Evolutionary conservation across 2,329 filamentous ascomycete species (phyloP).

Genomic region (Epichloe typhina): DNA sequence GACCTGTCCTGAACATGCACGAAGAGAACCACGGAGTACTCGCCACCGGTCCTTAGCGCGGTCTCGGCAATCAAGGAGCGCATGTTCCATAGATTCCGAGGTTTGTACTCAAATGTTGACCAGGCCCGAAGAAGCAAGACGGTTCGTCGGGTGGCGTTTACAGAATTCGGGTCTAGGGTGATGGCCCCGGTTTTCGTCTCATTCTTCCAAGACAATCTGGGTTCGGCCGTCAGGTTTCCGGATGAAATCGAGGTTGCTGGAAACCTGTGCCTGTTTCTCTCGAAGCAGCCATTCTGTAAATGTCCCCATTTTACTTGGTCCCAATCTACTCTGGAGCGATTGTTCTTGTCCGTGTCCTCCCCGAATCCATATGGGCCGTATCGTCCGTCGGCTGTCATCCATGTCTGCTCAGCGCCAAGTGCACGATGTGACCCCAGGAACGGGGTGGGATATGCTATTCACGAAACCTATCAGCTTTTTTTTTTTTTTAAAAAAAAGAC

Average conservation of each 20-base stretch:
- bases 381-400: slow-evolving; percentile 17
- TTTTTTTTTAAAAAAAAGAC: not conserved
- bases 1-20: slow-evolving; percentile 47
- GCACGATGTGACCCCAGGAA: slow-evolving; percentile 19
- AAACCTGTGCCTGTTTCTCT: not conserved
- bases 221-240: not conserved
- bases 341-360: slow-evolving; percentile 13
- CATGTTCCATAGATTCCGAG: slow-evolving; percentile 47
- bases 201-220: not conserved
- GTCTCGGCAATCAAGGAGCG: slow-evolving; percentile 53
- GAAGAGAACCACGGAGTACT: slow-evolving; percentile 50
- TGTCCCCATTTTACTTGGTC: slow-evolving; percentile 7
- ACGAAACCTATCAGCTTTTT: too few species aligned
- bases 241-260: not conserved
- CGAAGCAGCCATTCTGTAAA: not conserved
- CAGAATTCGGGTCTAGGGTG: not conserved
- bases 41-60: slow-evolving; percentile 44
- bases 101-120: slow-evolving; percentile 41
- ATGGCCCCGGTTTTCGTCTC: not conserved
- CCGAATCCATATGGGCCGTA: slow-evolving; percentile 18
- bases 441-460: slow-evolving; percentile 16
- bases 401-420: slow-evolving; percentile 16
- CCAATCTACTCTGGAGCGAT: slow-evolving; percentile 17
- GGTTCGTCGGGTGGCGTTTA: slow-evolving; percentile 15
- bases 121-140: slow-evolving; percentile 14